These are phyloP conservation scores for Phytophthora macrochlamydospora DNA, from an alignment of 352 stramenopile genomes.

Conservation along the genomic window DNA sequence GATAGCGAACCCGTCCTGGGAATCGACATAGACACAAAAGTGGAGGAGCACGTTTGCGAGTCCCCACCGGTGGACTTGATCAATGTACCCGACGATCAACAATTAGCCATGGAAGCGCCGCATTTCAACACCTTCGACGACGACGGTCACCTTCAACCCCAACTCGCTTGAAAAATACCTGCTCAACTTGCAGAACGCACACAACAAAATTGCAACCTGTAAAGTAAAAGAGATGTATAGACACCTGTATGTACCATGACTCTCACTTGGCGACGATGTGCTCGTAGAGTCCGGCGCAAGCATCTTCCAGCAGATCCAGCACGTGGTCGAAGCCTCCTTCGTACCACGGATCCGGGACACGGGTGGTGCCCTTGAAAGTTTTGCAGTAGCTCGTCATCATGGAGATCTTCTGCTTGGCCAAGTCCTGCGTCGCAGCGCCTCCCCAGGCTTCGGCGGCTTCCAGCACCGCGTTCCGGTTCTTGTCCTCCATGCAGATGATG, in stretches of 20 bases:
- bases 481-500: conserved; percentile 91
- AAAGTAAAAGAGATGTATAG: conserved; percentile 6
- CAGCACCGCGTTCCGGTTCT: conserved; percentile 83
- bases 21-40: conserved; percentile 15
- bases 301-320: conserved; percentile 89
- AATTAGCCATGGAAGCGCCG: conserved; percentile 9
- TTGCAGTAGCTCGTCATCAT: conserved; percentile 89
- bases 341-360: conserved; percentile 86
- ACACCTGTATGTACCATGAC: background rate
- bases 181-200: background rate
- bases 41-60: conserved; percentile 11
- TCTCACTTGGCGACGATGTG: conserved; percentile 39
- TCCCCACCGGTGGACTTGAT: conserved; percentile 6
- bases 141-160: conserved; percentile 28
- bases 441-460: conserved; percentile 85
- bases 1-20: conserved; percentile 19
- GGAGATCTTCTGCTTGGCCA: conserved; percentile 70
- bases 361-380: conserved; percentile 57
- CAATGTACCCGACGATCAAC: conserved; percentile 10
- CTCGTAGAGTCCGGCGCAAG: conserved; percentile 78
- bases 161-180: conserved; percentile 12
- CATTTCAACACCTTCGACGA: conserved; percentile 39
- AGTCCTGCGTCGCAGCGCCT: conserved; percentile 48
- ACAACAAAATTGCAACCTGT: conserved; percentile 1
- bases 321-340: conserved; percentile 91